A percentile compares a stretch with the other conserved stretches of the same genome.
Evolutionary conservation across 2,329 filamentous ascomycete genomes (phyloP).

Genomic region (Colletotrichum siamense): DNA sequence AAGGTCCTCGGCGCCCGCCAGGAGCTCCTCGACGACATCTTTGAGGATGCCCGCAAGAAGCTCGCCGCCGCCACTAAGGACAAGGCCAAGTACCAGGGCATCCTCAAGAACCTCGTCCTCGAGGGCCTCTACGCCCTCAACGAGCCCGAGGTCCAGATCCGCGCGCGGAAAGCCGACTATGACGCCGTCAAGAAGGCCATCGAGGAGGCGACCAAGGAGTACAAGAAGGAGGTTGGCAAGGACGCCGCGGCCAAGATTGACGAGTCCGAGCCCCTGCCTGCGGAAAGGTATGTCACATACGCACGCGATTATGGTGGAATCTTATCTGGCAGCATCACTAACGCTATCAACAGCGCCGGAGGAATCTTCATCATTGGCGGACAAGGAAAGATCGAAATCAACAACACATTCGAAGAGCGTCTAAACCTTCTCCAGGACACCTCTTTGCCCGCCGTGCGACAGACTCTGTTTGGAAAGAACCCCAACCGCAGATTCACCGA

Average conservation of each 20-base stretch:
- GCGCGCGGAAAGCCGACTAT: constrained; percentile 81
- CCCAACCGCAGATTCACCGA: constrained; percentile 95
- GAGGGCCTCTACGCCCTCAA: constrained; percentile 89
- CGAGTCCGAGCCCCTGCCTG: constrained; percentile 79
- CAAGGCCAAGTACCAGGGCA: constrained; percentile 74
- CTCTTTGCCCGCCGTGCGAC: constrained; percentile 82
- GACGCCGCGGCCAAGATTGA: constrained; percentile 76
- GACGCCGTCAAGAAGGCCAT: constrained; percentile 79
- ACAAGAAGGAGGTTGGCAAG: constrained; percentile 77
- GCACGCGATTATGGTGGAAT: not conserved
- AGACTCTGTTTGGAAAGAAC: constrained; percentile 92
- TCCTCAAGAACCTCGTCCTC: constrained; percentile 82
- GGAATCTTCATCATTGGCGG: constrained; percentile 83
- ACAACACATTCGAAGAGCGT: constrained; percentile 96
- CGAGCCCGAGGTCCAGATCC: constrained; percentile 78
- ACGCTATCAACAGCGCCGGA: constrained; percentile 71
- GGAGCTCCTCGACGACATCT: constrained; percentile 88
- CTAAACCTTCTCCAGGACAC: constrained; percentile 84
- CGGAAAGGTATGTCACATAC: constrained; percentile 74
- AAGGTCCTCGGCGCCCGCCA: constrained; percentile 87
- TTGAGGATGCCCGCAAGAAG: constrained; percentile 79
- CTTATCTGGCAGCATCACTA: not conserved
- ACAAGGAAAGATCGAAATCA: constrained; percentile 93
- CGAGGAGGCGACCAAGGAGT: constrained; percentile 78
- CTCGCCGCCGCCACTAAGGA: constrained; percentile 71